phyloP scores from a whole-genome alignment of 164 flowering plant genomes.

The Macadamia tetraphylla region DNA sequence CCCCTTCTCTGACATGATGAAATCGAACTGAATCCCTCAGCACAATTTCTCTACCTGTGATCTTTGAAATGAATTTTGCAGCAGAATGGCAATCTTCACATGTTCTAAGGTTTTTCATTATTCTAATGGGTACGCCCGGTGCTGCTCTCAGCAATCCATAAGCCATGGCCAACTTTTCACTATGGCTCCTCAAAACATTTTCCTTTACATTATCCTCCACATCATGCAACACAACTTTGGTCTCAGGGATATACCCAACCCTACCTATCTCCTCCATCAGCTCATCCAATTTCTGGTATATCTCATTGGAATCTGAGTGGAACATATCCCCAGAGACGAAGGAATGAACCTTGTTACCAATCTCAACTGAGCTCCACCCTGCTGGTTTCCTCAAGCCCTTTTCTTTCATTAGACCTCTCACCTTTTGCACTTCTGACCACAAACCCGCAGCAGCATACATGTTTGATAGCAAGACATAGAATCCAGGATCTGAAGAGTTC shows the following conservation, averaged over 20 bases:
- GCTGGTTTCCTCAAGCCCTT: conserved; percentile 13
- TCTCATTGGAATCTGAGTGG: conserved; percentile 11
- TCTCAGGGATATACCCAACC: conserved; percentile 17
- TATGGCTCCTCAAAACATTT: conserved; percentile 21
- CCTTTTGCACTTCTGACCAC: conserved; percentile 12
- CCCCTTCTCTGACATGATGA: conserved; percentile 13
- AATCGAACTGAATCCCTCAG: conserved; percentile 15
- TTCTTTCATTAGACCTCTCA: conserved; percentile 10
- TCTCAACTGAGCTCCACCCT: conserved; percentile 14
- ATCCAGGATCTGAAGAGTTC: conserved; percentile 11
- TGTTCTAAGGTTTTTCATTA: conserved; percentile 23
- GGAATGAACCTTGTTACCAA: conserved; percentile 10
- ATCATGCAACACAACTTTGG: conserved; percentile 23
- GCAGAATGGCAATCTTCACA: conserved; percentile 28
- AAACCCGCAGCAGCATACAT: conserved; percentile 10
- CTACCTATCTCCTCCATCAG: conserved; percentile 12
- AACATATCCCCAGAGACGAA: conserved; percentile 12
- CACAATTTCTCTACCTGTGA: conserved; percentile 12
- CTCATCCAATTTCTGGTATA: conserved; percentile 21
- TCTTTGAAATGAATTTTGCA: conserved; percentile 21
- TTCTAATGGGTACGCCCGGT: conserved; percentile 10
- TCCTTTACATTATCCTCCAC: conserved; percentile 25
- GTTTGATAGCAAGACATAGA: conserved; percentile 15
- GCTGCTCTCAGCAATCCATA: conserved; percentile 18
- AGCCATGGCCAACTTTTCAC: conserved; percentile 30